Evolutionary conservation across 257 asterid species (phyloP).

Genomic region (Marsdenia floribunda): DNA sequence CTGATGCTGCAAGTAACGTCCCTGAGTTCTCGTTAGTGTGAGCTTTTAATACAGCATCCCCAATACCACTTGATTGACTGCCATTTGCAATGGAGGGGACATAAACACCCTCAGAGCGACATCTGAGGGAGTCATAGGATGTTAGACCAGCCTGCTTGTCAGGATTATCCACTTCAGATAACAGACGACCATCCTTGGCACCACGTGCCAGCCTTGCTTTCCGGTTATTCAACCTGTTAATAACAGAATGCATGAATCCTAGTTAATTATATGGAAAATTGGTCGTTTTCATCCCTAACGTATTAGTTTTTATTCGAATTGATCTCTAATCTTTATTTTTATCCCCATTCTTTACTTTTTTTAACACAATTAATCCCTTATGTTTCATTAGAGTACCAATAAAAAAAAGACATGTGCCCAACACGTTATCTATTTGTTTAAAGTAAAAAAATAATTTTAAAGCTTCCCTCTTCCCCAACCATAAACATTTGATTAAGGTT

Average conservation of each 20-base stretch:
- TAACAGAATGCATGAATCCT: slow-evolving; percentile 2
- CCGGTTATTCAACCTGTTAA: slow-evolving; percentile 85
- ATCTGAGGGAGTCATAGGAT: slow-evolving; percentile 43
- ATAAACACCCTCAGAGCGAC: slow-evolving; percentile 46
- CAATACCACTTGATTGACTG: slow-evolving; percentile 32
- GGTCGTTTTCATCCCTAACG: too few relatives aligned
- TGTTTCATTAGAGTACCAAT: too few relatives aligned
- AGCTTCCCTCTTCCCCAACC: too few relatives aligned
- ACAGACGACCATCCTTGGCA: slow-evolving; percentile 65
- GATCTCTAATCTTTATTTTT: too few relatives aligned
- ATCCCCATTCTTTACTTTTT: too few relatives aligned
- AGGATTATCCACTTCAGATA: slow-evolving; percentile 53
- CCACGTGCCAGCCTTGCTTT: slow-evolving; percentile 96
- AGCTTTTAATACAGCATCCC: slow-evolving; percentile 30
- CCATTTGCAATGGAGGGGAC: slow-evolving; percentile 38
- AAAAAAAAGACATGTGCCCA: too few relatives aligned
- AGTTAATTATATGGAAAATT: too few relatives aligned
- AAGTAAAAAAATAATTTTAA: too few relatives aligned
- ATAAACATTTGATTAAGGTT: too few relatives aligned
- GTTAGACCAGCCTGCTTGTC: slow-evolving; percentile 48
- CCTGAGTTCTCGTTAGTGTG: slow-evolving; percentile 32
- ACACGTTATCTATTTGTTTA: too few relatives aligned
- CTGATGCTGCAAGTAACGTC: slow-evolving; percentile 28
- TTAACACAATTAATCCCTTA: too few relatives aligned
- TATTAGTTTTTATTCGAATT: too few relatives aligned